Percentiles rank a stretch among this genome's conserved stretches.
These are phyloP conservation scores for Ceratocystis alfenasii DNA, from an alignment of 2,329 filamentous ascomycete genomes.

Conservation along the genomic window DNA sequence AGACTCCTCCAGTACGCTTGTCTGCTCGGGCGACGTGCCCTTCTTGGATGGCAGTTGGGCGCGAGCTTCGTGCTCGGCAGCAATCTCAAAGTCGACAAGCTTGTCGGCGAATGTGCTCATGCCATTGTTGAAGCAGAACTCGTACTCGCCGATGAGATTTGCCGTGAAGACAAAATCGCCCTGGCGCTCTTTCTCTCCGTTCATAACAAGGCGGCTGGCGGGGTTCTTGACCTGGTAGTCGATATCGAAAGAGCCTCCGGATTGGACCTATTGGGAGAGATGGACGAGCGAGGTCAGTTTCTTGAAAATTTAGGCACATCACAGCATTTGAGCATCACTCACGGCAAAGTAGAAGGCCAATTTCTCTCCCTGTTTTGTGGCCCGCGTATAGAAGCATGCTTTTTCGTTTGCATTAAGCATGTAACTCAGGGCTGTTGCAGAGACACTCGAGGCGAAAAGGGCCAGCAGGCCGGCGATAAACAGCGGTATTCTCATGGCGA, in stretches of 20 bases:
- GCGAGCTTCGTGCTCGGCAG: slow-evolving; percentile 80
- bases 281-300: neutral
- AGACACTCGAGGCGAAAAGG: slow-evolving; percentile 55
- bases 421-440: slow-evolving; percentile 89
- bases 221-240: slow-evolving; percentile 84
- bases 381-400: slow-evolving; percentile 83
- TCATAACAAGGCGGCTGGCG: slow-evolving; percentile 64
- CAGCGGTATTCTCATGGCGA: slow-evolving; percentile 53
- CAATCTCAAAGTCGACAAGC: slow-evolving; percentile 94
- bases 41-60: slow-evolving; percentile 77
- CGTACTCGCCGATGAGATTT: slow-evolving; percentile 75
- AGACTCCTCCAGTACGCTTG: slow-evolving; percentile 77
- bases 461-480: slow-evolving; percentile 58
- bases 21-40: slow-evolving; percentile 79
- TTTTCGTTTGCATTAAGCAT: slow-evolving; percentile 81
- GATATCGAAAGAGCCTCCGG: slow-evolving; percentile 92
- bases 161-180: slow-evolving; percentile 97
- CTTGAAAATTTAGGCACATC: too few relatives aligned
- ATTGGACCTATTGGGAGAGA: slow-evolving; percentile 62
- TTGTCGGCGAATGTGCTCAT: slow-evolving; percentile 98
- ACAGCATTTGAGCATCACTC: slow-evolving; percentile 29
- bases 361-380: slow-evolving; percentile 71
- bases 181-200: slow-evolving; percentile 82
- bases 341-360: slow-evolving; percentile 98
- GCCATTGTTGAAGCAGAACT: slow-evolving; percentile 96